Conservation (phyloP, 768 basidiomycete species). For the Boletus rufocinnamomeus region DNA sequence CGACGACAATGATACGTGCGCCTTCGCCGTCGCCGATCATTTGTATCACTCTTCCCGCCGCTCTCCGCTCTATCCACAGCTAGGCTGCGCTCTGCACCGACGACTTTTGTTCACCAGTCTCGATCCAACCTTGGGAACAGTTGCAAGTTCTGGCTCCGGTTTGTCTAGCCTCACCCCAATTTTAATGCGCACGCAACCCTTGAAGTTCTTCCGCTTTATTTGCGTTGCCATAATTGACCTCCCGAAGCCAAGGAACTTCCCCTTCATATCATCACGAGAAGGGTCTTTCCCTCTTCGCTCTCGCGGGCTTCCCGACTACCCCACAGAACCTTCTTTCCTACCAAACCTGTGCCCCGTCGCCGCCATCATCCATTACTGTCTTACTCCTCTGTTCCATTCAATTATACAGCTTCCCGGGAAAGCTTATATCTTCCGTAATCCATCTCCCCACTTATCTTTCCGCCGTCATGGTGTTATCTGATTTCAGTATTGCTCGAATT, state of each 20-base stretch:
- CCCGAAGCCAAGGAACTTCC: conserved; percentile 3
- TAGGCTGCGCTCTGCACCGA: background rate
- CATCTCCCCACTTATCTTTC: background rate
- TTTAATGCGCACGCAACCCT: conserved; percentile 1
- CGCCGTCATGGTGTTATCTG: background rate
- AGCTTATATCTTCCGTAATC: conserved; percentile 8
- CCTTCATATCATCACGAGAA: conserved; percentile 11
- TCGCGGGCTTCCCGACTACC: background rate
- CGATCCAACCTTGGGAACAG: background rate
- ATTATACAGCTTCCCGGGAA: background rate
- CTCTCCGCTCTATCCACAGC: conserved; percentile 6
- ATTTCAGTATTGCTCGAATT: background rate
- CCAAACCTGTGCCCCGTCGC: conserved; percentile 6
- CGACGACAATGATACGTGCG: background rate
- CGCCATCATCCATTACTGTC: conserved; percentile 3
- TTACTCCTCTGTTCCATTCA: conserved; percentile 8
- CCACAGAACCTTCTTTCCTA: conserved; percentile 14
- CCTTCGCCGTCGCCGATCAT: conserved; percentile 15
- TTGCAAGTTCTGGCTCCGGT: background rate
- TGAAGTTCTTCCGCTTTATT: conserved; percentile 1
- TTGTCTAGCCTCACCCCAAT: background rate
- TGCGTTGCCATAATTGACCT: conserved; percentile 5
- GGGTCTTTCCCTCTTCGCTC: conserved; percentile 8
- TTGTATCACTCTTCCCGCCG: background rate
- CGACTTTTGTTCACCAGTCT: background rate